Evolutionary conservation across 176 grass and related monocot genomes (phyloP).

Genomic region (Saccharum spontaneum): DNA sequence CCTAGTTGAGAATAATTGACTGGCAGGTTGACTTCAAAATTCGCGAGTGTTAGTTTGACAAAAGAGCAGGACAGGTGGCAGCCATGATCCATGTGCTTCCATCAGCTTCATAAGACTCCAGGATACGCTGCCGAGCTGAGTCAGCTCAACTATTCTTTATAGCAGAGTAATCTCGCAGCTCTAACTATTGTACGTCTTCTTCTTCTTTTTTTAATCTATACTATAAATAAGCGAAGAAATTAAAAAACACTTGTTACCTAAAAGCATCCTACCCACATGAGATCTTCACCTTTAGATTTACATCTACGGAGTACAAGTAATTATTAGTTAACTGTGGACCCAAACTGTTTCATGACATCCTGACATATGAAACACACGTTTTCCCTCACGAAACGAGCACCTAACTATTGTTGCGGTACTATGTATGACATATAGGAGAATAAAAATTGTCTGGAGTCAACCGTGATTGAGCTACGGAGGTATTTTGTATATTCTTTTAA

Average conservation of each 20-base stretch:
- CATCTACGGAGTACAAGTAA: too few species aligned
- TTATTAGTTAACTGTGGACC: too few species aligned
- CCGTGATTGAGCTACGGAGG: background rate
- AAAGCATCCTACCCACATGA: too few species aligned
- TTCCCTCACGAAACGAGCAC: too few species aligned
- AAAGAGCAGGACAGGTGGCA: conserved; percentile 34
- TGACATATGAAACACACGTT: too few species aligned
- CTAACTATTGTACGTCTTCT: background rate
- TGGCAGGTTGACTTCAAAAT: conserved; percentile 20
- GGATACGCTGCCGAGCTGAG: background rate
- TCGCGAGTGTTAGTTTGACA: conserved; percentile 11
- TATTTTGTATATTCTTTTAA: background rate
- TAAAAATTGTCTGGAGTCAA: background rate
- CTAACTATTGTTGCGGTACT: background rate
- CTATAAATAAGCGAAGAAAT: too few species aligned
- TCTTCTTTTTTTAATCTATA: background rate
- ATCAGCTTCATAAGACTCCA: background rate
- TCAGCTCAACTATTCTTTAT: conserved; percentile 22
- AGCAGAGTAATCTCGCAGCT: background rate
- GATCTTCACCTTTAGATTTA: too few species aligned
- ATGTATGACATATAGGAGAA: background rate
- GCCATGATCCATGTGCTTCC: conserved; percentile 26
- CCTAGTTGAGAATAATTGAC: conserved; percentile 17
- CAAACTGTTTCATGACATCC: too few species aligned
- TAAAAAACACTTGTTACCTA: too few species aligned